Evolutionary conservation across 805 yeast genomes (phyloP).

Genomic region (Tetrapisispora arboricola): DNA sequence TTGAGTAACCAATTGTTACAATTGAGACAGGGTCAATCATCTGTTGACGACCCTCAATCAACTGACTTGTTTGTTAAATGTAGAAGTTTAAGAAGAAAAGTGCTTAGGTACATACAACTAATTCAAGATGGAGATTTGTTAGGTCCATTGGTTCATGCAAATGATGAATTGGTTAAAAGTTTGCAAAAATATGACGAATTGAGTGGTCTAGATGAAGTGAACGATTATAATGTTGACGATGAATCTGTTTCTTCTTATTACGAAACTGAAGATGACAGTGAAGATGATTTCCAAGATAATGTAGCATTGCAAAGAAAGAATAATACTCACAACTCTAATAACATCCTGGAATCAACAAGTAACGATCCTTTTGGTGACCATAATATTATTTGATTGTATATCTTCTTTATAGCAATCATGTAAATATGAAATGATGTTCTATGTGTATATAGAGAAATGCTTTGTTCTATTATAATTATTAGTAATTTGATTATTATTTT

Average conservation of each 20-base stretch:
- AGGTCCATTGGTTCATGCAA: slow-evolving; percentile 81
- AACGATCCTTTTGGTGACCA: slow-evolving; percentile 43
- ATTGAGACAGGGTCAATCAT: slow-evolving; percentile 37
- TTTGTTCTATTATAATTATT: background rate
- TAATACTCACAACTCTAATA: too few relatives aligned
- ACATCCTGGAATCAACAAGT: too few relatives aligned
- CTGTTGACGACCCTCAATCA: slow-evolving; percentile 55
- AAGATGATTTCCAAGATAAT: background rate
- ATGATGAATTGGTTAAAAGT: slow-evolving; percentile 76
- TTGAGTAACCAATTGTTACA: slow-evolving; percentile 49
- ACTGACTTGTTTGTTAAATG: slow-evolving; percentile 65
- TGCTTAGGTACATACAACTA: slow-evolving; percentile 71
- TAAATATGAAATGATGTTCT: background rate
- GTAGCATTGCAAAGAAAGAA: background rate
- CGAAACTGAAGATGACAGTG: slow-evolving; percentile 7
- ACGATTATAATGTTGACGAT: slow-evolving; percentile 31
- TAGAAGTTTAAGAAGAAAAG: slow-evolving; percentile 62
- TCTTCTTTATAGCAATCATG: background rate
- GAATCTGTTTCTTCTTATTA: slow-evolving; percentile 15
- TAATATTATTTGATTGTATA: slow-evolving; percentile 22
- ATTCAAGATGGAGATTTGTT: slow-evolving; percentile 78
- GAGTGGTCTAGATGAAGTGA: slow-evolving; percentile 36
- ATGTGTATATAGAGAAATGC: background rate
- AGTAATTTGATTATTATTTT: background rate
- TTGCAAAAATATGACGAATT: slow-evolving; percentile 57